Evolutionary conservation across 805 yeast genomes (phyloP).

Genomic region (Nakazawaea ishiwadae): DNA sequence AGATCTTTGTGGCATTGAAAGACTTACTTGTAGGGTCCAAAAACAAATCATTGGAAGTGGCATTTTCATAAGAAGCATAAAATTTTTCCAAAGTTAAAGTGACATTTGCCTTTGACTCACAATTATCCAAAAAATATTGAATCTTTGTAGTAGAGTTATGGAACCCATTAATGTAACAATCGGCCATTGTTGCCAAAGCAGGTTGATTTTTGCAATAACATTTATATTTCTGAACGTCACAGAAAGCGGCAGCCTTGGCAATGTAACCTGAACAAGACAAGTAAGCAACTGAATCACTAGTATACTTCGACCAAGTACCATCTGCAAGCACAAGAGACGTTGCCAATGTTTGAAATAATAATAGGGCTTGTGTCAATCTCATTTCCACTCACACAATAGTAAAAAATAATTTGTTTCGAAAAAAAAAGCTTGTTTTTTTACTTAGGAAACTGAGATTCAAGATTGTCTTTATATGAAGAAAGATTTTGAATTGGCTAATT

Average conservation of each 20-base stretch:
- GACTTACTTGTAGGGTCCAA: slow-evolving; percentile 24
- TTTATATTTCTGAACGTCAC: slow-evolving; percentile 2
- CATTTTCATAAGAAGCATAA: slow-evolving; percentile 34
- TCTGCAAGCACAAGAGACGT: not conserved
- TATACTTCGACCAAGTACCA: not conserved
- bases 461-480: too few species aligned
- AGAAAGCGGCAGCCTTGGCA: slow-evolving; percentile 3
- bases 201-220: slow-evolving; percentile 23
- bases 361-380: too few species aligned
- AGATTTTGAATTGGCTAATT: not conserved
- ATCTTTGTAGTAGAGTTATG: slow-evolving; percentile 15
- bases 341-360: too few species aligned
- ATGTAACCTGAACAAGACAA: slow-evolving; percentile 1
- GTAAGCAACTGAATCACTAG: slow-evolving; percentile 5
- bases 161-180: slow-evolving; percentile 18
- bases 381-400: too few species aligned
- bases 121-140: slow-evolving; percentile 18
- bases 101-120: slow-evolving; percentile 18
- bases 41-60: slow-evolving; percentile 29
- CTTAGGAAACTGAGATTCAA: too few species aligned
- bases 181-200: slow-evolving; percentile 24
- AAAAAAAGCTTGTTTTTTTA: too few species aligned
- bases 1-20: slow-evolving; percentile 26
- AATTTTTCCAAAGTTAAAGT: slow-evolving; percentile 28
- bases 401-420: too few species aligned